phyloP scores from a whole-genome alignment of 352 stramenopile genomes.

The Phytopythium boreale region DNA sequence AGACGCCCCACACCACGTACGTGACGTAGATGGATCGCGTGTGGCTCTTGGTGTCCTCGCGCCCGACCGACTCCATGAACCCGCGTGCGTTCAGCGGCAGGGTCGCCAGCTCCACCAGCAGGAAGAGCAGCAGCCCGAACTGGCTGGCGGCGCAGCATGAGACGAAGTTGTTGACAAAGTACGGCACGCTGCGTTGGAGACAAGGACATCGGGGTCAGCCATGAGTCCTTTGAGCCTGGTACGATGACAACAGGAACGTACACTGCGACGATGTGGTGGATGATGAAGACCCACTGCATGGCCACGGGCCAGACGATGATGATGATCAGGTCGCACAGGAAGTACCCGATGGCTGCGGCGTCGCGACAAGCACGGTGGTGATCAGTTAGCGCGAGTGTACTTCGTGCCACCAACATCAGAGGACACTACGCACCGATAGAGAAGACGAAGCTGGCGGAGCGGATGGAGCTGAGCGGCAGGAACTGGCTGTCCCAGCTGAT shows the following conservation, averaged over 20 bases:
- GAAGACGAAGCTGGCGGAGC: conserved; percentile 75
- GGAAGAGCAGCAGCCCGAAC: conserved; percentile 72
- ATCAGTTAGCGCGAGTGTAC: neutral
- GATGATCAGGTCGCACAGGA: conserved; percentile 76
- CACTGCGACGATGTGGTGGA: conserved; percentile 78
- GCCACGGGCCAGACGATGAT: conserved; percentile 74
- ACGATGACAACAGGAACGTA: conserved; percentile 25
- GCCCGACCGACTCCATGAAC: conserved; percentile 70
- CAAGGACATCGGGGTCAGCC: too few relatives aligned
- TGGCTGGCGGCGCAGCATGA: conserved; percentile 75
- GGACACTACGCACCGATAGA: conserved; percentile 49
- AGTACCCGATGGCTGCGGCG: conserved; percentile 71
- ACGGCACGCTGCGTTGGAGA: conserved; percentile 44
- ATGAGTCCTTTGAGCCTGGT: neutral
- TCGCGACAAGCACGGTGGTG: neutral
- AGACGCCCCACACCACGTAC: conserved; percentile 73
- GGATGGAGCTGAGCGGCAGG: conserved; percentile 72
- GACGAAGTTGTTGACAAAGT: conserved; percentile 87
- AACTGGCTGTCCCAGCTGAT: conserved; percentile 65
- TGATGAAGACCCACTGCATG: conserved; percentile 77
- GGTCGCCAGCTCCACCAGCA: conserved; percentile 79
- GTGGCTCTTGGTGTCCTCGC: conserved; percentile 60
- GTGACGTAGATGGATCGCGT: conserved; percentile 70
- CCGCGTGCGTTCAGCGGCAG: conserved; percentile 71
- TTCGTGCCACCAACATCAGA: neutral